phyloP scores from a whole-genome alignment of 2,329 filamentous ascomycete species.

The Penicillium sumatraense region DNA sequence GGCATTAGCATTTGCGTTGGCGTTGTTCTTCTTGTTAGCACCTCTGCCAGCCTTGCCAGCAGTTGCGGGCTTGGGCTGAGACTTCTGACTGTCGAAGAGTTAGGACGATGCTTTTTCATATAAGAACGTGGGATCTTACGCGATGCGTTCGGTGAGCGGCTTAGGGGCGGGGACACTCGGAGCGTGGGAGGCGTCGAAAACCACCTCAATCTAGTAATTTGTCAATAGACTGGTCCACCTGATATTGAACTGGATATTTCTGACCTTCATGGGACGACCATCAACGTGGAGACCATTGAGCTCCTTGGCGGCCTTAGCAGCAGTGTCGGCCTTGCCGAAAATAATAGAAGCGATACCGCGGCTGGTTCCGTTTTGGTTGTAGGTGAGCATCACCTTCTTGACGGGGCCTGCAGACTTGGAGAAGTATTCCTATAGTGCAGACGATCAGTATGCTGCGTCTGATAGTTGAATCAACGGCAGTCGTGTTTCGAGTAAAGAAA shows the following conservation, averaged over 20 bases:
- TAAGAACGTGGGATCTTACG: slow-evolving; percentile 52
- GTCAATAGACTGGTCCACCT: slow-evolving; percentile 14
- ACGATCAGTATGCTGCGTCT: slow-evolving; percentile 50
- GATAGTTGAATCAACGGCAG: slow-evolving; percentile 26
- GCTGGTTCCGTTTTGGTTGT: slow-evolving; percentile 89
- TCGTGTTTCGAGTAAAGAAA: slow-evolving; percentile 29
- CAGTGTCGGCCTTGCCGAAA: slow-evolving; percentile 80
- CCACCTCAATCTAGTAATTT: slow-evolving; percentile 75
- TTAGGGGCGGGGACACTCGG: slow-evolving; percentile 71
- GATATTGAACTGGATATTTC: slow-evolving; percentile 24
- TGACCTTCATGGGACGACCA: slow-evolving; percentile 85
- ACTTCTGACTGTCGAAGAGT: slow-evolving; percentile 59
- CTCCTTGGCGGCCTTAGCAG: slow-evolving; percentile 79
- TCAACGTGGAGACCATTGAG: slow-evolving; percentile 92
- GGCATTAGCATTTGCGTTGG: slow-evolving; percentile 3
- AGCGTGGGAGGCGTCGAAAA: slow-evolving; percentile 76
- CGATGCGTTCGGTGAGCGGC: slow-evolving; percentile 81
- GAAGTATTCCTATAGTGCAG: slow-evolving; percentile 88
- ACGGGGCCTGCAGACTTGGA: slow-evolving; percentile 82
- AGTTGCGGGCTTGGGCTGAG: slow-evolving; percentile 81
- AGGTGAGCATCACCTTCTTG: slow-evolving; percentile 88
- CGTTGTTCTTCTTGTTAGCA: slow-evolving; percentile 1
- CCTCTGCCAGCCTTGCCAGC: slow-evolving; percentile 65
- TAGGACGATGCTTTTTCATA: slow-evolving; percentile 17
- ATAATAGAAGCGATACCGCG: slow-evolving; percentile 89